Conservation (phyloP, 495 filamentous ascomycete species). For the Trichoderma erinaceum region DNA sequence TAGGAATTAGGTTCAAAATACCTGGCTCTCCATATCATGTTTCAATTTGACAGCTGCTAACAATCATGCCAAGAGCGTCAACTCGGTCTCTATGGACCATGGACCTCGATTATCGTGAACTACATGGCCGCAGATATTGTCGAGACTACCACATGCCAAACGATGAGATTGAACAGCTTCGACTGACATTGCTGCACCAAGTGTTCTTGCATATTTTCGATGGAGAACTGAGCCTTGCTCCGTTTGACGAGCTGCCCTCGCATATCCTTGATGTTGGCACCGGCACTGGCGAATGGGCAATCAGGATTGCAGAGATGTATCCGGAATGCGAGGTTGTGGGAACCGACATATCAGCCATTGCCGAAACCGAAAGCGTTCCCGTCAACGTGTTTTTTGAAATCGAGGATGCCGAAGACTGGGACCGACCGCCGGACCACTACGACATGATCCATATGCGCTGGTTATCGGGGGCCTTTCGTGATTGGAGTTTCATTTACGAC, state of each 20-base stretch:
- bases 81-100: slow-evolving; percentile 54
- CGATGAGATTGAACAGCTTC: slow-evolving; percentile 66
- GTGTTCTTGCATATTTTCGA: slow-evolving; percentile 57
- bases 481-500: slow-evolving; percentile 56
- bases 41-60: not conserved
- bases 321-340: slow-evolving; percentile 60
- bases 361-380: slow-evolving; percentile 42
- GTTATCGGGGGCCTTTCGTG: slow-evolving; percentile 55
- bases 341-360: slow-evolving; percentile 60
- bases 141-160: slow-evolving; percentile 69
- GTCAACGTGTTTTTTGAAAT: slow-evolving; percentile 67
- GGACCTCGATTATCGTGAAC: slow-evolving; percentile 49
- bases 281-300: slow-evolving; percentile 69
- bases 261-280: slow-evolving; percentile 66
- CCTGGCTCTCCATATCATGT: not conserved
- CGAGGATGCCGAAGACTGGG: slow-evolving; percentile 59
- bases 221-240: slow-evolving; percentile 52
- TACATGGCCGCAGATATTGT: slow-evolving; percentile 65
- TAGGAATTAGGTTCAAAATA: not conserved
- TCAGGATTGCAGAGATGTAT: slow-evolving; percentile 59
- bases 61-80: slow-evolving; percentile 32
- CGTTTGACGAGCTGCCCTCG: slow-evolving; percentile 44
- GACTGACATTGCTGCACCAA: slow-evolving; percentile 61
- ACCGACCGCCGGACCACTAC: slow-evolving; percentile 49
- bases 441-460: slow-evolving; percentile 62